phyloP scores from a whole-genome alignment of 1,284 basidiomycete genomes.

The Tilletia walkeri region DNA sequence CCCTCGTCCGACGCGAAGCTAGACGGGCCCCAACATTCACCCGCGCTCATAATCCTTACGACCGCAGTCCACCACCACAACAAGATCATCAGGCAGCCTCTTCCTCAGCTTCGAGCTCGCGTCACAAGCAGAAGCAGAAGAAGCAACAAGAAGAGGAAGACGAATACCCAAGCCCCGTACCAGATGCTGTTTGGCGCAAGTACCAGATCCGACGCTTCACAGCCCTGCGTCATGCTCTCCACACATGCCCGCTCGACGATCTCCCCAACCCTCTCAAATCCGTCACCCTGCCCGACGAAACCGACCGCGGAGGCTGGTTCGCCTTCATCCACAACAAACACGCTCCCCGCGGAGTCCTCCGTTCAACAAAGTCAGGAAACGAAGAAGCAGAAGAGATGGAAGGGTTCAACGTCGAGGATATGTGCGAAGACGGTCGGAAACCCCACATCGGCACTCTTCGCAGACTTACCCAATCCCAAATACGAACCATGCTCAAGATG shows the following conservation, averaged over 20 bases:
- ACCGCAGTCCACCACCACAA: not conserved
- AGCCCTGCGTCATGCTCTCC: not conserved
- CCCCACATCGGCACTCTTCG: not conserved
- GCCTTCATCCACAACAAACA: slow-evolving; percentile 10
- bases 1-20: slow-evolving; percentile 5
- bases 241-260: not conserved
- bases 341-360: not conserved
- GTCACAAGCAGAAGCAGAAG: not conserved
- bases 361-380: not conserved
- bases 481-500: not conserved
- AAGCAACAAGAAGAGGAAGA: not conserved
- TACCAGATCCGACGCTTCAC: not conserved
- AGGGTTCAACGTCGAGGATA: not conserved
- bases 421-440: not conserved
- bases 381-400: not conserved
- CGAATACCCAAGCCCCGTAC: not conserved
- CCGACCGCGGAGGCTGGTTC: not conserved
- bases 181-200: not conserved
- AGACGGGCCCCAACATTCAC: not conserved
- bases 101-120: not conserved
- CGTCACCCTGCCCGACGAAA: not conserved
- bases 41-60: slow-evolving; percentile 7
- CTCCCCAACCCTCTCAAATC: not conserved
- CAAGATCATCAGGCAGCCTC: not conserved
- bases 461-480: not conserved